phyloP scores from a whole-genome alignment of 352 stramenopile species.

The Globisporangium rhizosaccharum region DNA sequence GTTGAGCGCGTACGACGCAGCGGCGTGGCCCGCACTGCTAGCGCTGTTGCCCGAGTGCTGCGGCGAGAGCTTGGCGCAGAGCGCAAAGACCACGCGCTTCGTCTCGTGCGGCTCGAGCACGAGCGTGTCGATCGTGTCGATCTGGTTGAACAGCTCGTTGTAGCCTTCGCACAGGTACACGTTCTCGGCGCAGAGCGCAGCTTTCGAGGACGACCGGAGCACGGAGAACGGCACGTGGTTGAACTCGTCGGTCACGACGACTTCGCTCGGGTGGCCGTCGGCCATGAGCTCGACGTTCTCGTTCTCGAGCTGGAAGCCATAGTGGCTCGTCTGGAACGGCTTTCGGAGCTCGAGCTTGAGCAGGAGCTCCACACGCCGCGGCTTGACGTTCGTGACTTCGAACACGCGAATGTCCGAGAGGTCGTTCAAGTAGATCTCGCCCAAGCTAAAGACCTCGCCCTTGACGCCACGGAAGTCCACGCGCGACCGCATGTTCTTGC shows the following conservation, averaged over 20 bases:
- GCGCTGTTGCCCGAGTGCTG: constrained; percentile 18
- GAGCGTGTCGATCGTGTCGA: constrained; percentile 58
- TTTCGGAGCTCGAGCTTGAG: constrained; percentile 75
- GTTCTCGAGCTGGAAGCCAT: constrained; percentile 85
- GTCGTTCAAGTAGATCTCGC: constrained; percentile 86
- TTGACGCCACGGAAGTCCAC: constrained; percentile 47
- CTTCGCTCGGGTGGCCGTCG: constrained; percentile 26
- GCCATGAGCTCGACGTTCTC: constrained; percentile 68
- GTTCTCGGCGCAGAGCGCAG: constrained; percentile 66
- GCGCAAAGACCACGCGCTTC: constrained; percentile 65
- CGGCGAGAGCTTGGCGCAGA: constrained; percentile 56
- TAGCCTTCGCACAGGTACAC: constrained; percentile 82
- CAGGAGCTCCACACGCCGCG: constrained; percentile 45
- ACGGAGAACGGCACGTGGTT: constrained; percentile 73
- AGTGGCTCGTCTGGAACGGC: constrained; percentile 70
- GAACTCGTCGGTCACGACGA: constrained; percentile 46
- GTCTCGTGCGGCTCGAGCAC: constrained; percentile 60
- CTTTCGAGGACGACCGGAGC: constrained; percentile 60
- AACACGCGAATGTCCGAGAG: constrained; percentile 81
- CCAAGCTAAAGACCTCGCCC: constrained; percentile 54
- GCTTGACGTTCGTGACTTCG: constrained; percentile 64
- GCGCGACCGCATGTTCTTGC: constrained; percentile 48
- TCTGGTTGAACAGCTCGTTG: constrained; percentile 89
- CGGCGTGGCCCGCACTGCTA: constrained; percentile 7
- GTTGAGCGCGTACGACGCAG: constrained; percentile 14